Base-by-base conservation (phyloP, 2,329 filamentous ascomycete genomes). In the Penicillium concentricum region DNA sequence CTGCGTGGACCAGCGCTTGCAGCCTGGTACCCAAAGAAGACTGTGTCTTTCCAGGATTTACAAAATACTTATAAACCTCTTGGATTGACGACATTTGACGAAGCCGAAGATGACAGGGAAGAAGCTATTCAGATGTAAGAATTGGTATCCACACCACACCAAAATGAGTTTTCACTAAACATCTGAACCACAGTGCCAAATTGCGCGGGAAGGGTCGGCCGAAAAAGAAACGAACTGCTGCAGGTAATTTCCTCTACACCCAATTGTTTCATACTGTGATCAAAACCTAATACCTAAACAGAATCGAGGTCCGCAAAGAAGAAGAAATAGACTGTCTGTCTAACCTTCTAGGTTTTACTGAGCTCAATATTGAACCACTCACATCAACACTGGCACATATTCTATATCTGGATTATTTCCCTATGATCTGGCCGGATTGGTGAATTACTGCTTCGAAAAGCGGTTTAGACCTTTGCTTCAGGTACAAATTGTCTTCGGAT, bases 11-110 rank as follows among this genome's bases (percentile, higher is more conserved):
- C 92, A 30, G 79, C 89, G 0, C 78, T 97, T 62, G 89, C 87
- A 38, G 83, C 90, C 56, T 99, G 97, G 81, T 99, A 99, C 73
- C 94, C 94, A 2, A 86, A 87, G 63, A 88, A 82, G 60, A 79
- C 88, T 16, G 85, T 85, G 24, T 87, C 87, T 0, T 84, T 95
- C 60, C 83, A 84, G 64, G 90, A 95, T 63, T 75, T 96, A 59
- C 86, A 88, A 71, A 84, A 84, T 60, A 79, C 84, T 47, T 91
- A 92, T 67, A 81, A 79, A 18, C 82, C 74, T 45, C 82, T 87
- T 9, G 83, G 85, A 8, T 78, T 91, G 58, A 81, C 86, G 57
- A 86, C 87, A 7, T 86, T 87, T 68, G 85, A 97, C 67, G 87
- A 94, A 60, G 80, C 82, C 4, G 90, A 96, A 73, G 88, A 94